Conservation (phyloP, 768 basidiomycete species). For the Boletellus emodensis region DNA sequence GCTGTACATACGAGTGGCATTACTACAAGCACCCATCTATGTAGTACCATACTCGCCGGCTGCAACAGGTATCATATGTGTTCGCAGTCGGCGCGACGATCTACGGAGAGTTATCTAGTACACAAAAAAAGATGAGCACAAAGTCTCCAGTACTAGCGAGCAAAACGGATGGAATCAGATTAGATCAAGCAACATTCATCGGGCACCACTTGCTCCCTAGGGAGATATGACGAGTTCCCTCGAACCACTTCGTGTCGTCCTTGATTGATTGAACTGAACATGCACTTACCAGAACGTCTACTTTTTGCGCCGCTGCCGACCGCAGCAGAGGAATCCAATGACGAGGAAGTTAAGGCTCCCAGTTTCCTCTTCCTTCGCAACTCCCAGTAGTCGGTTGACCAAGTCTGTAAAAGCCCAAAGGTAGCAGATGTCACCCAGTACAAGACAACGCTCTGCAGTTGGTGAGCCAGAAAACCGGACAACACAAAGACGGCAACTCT, state of each 20-base stretch:
- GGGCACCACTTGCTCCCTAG: conserved; percentile 42
- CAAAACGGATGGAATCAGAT: conserved; percentile 56
- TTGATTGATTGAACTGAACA: conserved; percentile 27
- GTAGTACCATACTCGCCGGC: neutral
- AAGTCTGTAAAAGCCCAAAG: conserved; percentile 72
- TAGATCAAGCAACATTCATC: conserved; percentile 83
- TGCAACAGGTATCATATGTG: neutral
- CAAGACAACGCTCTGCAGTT: conserved; percentile 52
- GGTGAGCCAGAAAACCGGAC: conserved; percentile 1
- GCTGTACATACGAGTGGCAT: conserved; percentile 20
- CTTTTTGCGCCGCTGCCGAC: conserved; percentile 7
- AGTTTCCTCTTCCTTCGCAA: conserved; percentile 34
- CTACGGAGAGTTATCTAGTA: neutral
- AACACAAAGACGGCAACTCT: conserved; percentile 16
- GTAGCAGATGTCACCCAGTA: conserved; percentile 79
- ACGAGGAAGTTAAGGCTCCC: neutral
- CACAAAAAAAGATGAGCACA: conserved; percentile 4
- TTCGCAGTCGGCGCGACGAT: neutral
- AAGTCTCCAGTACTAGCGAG: too few species aligned
- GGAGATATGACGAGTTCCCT: conserved; percentile 51
- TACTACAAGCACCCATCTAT: neutral
- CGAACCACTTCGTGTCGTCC: conserved; percentile 75
- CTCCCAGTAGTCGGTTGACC: conserved; percentile 66
- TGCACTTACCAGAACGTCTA: conserved; percentile 20
- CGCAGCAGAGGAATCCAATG: neutral